Conservation (phyloP, 352 stramenopile genomes). For the Achlya hypogyna region DNA sequence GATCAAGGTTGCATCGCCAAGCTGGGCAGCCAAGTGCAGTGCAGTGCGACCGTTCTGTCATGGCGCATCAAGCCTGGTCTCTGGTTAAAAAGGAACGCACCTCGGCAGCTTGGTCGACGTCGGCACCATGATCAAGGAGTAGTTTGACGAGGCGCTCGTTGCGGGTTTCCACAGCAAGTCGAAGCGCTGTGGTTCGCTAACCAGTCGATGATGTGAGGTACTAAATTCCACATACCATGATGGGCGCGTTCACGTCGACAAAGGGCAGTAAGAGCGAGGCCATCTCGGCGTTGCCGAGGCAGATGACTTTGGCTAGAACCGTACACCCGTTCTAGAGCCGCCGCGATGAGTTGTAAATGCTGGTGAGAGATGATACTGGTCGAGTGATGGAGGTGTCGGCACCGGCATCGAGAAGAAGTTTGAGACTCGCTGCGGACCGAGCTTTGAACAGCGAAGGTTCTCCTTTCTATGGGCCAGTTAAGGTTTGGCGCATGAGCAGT, state of each 20-base stretch:
- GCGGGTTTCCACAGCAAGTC: neutral
- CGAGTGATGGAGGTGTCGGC: neutral
- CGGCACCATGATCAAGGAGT: neutral
- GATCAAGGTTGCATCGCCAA: neutral
- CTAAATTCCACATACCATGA: neutral
- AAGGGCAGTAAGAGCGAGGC: neutral
- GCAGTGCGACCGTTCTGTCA: neutral
- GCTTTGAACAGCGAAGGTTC: neutral
- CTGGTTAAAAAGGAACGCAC: neutral
- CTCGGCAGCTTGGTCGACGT: slow-evolving; percentile 3
- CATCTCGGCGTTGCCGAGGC: neutral
- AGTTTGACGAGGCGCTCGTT: neutral
- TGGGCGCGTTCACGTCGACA: neutral
- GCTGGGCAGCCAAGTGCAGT: neutral
- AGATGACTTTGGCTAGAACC: neutral
- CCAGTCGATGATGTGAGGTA: neutral
- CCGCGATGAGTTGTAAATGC: neutral
- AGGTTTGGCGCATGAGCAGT: neutral
- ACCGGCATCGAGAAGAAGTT: neutral
- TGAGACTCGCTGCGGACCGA: neutral
- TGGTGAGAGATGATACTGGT: neutral
- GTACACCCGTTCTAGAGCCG: neutral
- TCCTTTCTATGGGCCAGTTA: too few species aligned
- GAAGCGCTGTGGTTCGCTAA: neutral
- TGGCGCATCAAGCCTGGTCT: too few species aligned